These are phyloP conservation scores for Leishmania lainsoni DNA, from an alignment of 208 protist species.

Conservation along the genomic window DNA sequence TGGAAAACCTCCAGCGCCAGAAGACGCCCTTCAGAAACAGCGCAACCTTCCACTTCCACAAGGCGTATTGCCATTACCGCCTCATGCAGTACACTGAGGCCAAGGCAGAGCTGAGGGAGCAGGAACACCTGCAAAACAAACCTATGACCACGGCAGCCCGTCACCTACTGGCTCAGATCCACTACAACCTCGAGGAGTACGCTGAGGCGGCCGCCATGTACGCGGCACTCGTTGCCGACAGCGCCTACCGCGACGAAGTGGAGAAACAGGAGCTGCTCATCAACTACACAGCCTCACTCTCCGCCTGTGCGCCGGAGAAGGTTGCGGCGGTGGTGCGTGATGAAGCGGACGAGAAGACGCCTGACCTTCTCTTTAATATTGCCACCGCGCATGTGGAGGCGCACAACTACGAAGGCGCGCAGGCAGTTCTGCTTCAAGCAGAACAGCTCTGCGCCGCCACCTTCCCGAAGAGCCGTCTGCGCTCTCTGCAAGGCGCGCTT, in stretches of 20 bases:
- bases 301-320: slow-evolving; percentile 37
- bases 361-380: slow-evolving; percentile 81
- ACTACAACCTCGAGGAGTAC: slow-evolving; percentile 87
- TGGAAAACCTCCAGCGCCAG: slow-evolving; percentile 47
- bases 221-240: slow-evolving; percentile 47
- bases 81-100: slow-evolving; percentile 65
- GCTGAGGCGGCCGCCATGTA: slow-evolving; percentile 65
- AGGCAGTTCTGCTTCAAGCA: slow-evolving; percentile 65
- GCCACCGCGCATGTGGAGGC: slow-evolving; percentile 70
- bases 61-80: slow-evolving; percentile 81
- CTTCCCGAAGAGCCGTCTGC: slow-evolving; percentile 49
- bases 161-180: slow-evolving; percentile 79
- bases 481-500: slow-evolving; percentile 56
- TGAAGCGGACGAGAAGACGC: slow-evolving; percentile 62
- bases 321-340: slow-evolving; percentile 45
- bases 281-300: slow-evolving; percentile 77
- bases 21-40: slow-evolving; percentile 4
- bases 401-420: slow-evolving; percentile 52
- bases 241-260: slow-evolving; percentile 65
- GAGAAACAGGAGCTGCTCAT: slow-evolving; percentile 74
- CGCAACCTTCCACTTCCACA: slow-evolving; percentile 50
- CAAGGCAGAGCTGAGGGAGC: slow-evolving; percentile 32
- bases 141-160: slow-evolving; percentile 44
- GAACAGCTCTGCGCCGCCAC: slow-evolving; percentile 55
- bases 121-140: slow-evolving; percentile 5